These are phyloP conservation scores for Leishmania turanica DNA, from an alignment of 208 protist species.

Conservation along the genomic window DNA sequence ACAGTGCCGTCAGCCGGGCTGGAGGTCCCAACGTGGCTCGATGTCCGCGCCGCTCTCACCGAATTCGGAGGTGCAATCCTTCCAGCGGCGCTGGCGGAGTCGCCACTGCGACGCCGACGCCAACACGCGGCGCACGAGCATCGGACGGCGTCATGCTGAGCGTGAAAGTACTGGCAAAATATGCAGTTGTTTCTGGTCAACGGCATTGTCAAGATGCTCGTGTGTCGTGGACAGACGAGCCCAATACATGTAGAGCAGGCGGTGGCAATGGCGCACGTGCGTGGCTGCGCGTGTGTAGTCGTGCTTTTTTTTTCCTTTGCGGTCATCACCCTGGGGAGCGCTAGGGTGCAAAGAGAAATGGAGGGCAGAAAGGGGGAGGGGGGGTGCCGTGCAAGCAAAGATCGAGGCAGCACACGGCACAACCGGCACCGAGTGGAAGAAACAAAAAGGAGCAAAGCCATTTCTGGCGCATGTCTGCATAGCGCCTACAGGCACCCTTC, in stretches of 20 bases:
- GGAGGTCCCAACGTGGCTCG: neutral
- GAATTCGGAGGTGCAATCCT: neutral
- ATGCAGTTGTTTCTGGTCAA: slow-evolving; percentile 9
- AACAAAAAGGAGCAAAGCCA: neutral
- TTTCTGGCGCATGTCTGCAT: neutral
- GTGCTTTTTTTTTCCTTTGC: neutral
- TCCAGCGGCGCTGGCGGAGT: neutral
- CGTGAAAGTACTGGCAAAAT: slow-evolving; percentile 39
- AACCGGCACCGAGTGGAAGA: too few relatives aligned
- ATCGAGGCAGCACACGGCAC: neutral
- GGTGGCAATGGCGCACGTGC: neutral
- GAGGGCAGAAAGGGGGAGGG: neutral
- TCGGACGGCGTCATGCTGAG: slow-evolving; percentile 33
- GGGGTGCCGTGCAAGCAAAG: neutral
- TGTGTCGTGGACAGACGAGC: neutral
- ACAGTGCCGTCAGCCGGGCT: neutral
- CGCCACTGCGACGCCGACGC: slow-evolving; percentile 8
- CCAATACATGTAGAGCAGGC: neutral
- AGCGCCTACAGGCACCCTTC: neutral
- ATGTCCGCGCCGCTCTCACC: neutral
- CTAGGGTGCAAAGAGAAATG: neutral
- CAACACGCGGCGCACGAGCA: slow-evolving; percentile 31
- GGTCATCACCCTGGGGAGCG: neutral
- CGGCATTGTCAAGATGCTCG: neutral
- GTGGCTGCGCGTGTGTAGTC: neutral